Evolutionary conservation across 106 monocot species (phyloP).

Genomic region (Dendrobium officinale): DNA sequence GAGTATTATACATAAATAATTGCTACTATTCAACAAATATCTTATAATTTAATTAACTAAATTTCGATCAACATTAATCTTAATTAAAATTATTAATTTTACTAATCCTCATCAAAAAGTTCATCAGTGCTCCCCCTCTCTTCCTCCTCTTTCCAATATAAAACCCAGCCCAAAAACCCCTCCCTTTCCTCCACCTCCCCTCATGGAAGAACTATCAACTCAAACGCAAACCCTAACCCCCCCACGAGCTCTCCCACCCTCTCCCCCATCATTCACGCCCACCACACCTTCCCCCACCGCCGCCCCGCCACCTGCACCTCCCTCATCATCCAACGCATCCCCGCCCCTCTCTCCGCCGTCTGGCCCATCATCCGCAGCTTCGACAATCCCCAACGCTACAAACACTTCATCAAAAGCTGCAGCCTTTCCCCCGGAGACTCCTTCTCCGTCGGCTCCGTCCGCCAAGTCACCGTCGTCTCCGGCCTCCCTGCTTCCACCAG

Average conservation of each 20-base stretch:
- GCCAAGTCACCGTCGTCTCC: constrained; percentile 51
- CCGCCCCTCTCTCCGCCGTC: constrained; percentile 42
- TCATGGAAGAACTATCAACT: too few species aligned
- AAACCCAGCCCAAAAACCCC: too few species aligned
- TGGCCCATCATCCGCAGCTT: constrained; percentile 71
- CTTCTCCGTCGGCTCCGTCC: constrained; percentile 27
- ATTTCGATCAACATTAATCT: too few species aligned
- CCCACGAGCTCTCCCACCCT: constrained; percentile 24
- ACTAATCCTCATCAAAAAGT: too few species aligned
- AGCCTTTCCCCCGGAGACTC: constrained; percentile 15
- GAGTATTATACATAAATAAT: too few species aligned
- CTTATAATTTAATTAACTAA: too few species aligned
- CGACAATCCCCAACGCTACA: constrained; percentile 71
- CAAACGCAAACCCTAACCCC: constrained; percentile 18
- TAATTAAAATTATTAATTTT: too few species aligned
- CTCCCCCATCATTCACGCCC: constrained; percentile 15
- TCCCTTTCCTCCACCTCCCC: too few species aligned
- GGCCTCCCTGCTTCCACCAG: constrained; percentile 53
- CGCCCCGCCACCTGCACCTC: constrained; percentile 41
- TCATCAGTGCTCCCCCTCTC: too few species aligned
- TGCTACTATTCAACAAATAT: too few species aligned
- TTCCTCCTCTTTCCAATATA: too few species aligned
- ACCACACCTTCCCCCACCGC: constrained; percentile 23
- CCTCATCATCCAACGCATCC: constrained; percentile 54
- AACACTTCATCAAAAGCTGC: constrained; percentile 82